Conservation (phyloP, 805 yeast species). For the Kurtzmaniella fragi region DNA sequence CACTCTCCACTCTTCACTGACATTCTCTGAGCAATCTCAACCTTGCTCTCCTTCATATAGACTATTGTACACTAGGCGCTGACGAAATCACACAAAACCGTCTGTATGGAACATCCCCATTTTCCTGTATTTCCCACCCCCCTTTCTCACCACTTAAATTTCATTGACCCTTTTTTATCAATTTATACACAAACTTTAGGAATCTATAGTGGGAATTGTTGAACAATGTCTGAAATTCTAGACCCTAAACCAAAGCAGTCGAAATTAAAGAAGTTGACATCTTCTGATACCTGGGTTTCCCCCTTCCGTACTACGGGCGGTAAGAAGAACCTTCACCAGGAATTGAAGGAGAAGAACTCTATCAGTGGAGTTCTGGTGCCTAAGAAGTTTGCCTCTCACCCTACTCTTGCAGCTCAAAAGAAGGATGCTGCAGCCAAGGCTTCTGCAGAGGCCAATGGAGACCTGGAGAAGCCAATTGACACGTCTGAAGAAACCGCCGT, state of each 20-base stretch:
- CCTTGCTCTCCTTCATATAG: too few relatives aligned
- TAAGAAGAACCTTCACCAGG: slow-evolving; percentile 26
- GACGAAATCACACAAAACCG: too few relatives aligned
- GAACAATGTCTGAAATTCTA: too few relatives aligned
- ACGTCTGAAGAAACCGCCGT: slow-evolving; percentile 16
- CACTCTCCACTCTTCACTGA: too few relatives aligned
- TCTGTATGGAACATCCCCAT: too few relatives aligned
- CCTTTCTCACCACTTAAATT: too few relatives aligned
- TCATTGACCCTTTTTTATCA: too few relatives aligned
- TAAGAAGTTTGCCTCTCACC: slow-evolving; percentile 35
- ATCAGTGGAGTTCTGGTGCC: slow-evolving; percentile 33
- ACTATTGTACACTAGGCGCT: too few relatives aligned
- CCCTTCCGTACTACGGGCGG: slow-evolving; percentile 30
- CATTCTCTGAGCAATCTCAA: too few relatives aligned
- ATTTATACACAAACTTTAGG: too few relatives aligned
- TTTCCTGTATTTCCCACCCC: too few relatives aligned
- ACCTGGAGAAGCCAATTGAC: slow-evolving; percentile 30
- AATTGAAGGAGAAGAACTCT: slow-evolving; percentile 29
- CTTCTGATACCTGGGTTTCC: slow-evolving; percentile 34
- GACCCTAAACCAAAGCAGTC: background rate
- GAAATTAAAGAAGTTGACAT: slow-evolving; percentile 24
- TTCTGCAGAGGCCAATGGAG: slow-evolving; percentile 50
- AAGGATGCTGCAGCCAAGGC: slow-evolving; percentile 37
- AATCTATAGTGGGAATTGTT: too few relatives aligned
- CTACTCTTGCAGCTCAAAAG: slow-evolving; percentile 30